phyloP scores from a whole-genome alignment of 1,284 basidiomycete species.

The Moesziomyces antarcticus region DNA sequence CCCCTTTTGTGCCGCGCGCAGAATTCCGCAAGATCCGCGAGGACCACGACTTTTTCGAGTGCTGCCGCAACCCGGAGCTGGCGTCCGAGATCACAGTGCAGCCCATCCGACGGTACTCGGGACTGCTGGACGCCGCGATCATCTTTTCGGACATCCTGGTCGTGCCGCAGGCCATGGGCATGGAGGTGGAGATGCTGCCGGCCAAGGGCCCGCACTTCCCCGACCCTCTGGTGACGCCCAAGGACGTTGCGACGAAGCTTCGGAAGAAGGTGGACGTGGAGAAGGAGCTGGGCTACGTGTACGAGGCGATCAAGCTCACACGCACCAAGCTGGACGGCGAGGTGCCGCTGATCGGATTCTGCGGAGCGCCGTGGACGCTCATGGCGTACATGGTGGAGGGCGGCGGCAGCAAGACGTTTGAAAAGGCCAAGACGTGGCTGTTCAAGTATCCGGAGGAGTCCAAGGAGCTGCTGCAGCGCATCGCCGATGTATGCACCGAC shows the following conservation, averaged over 20 bases:
- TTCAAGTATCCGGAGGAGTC: slow-evolving; percentile 65
- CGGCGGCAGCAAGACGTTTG: slow-evolving; percentile 64
- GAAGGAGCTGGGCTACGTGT: slow-evolving; percentile 67
- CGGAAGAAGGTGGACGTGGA: slow-evolving; percentile 65
- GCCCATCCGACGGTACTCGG: slow-evolving; percentile 64
- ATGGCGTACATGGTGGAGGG: slow-evolving; percentile 68
- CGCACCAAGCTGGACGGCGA: slow-evolving; percentile 62
- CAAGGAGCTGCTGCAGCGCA: slow-evolving; percentile 61
- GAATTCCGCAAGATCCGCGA: slow-evolving; percentile 66
- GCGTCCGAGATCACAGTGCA: slow-evolving; percentile 67
- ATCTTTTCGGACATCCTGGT: slow-evolving; percentile 68
- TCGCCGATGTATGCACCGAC: slow-evolving; percentile 63
- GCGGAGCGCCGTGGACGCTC: slow-evolving; percentile 67
- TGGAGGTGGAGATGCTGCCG: slow-evolving; percentile 66
- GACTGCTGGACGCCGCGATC: slow-evolving; percentile 66
- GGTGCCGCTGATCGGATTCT: slow-evolving; percentile 67
- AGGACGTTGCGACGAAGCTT: slow-evolving; percentile 58
- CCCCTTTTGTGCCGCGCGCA: neutral
- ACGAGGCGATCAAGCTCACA: slow-evolving; percentile 63
- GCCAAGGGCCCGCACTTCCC: slow-evolving; percentile 66
- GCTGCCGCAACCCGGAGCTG: slow-evolving; percentile 64
- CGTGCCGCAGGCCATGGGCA: slow-evolving; percentile 67
- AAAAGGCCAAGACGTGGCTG: slow-evolving; percentile 67
- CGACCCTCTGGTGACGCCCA: slow-evolving; percentile 59
- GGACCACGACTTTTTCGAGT: slow-evolving; percentile 66